A percentile compares a stretch with the other conserved stretches of the same genome.
These are phyloP conservation scores for Tulasnella sp. DNA, from an alignment of 768 basidiomycete species.

Conservation along the genomic window DNA sequence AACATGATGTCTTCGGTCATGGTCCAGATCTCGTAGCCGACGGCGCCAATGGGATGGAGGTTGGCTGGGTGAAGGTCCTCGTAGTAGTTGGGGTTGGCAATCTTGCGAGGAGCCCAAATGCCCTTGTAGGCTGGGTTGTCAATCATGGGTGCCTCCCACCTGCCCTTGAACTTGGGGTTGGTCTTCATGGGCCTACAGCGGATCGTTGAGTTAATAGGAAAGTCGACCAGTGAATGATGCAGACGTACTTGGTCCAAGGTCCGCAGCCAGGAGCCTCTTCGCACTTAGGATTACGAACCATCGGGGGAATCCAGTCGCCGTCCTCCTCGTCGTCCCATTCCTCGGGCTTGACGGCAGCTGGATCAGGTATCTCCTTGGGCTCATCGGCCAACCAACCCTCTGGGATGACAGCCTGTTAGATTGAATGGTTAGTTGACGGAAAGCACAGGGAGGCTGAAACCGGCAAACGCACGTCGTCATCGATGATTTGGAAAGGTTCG, in stretches of 20 bases:
- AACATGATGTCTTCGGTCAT: conserved; percentile 96
- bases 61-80: conserved; percentile 78
- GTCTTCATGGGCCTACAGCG: conserved; percentile 59
- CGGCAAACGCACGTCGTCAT: conserved; percentile 56
- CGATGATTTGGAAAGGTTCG: conserved; percentile 82
- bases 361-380: conserved; percentile 68
- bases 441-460: not conserved
- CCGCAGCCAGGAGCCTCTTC: conserved; percentile 87
- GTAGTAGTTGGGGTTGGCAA: conserved; percentile 82
- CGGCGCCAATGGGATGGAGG: conserved; percentile 83
- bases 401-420: conserved; percentile 45
- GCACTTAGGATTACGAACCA: conserved; percentile 83
- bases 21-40: conserved; percentile 98
- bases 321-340: conserved; percentile 99
- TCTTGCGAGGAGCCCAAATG: conserved; percentile 83
- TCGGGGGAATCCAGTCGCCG: conserved; percentile 94
- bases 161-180: conserved; percentile 96
- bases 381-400: conserved; percentile 95
- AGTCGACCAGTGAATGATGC: not conserved
- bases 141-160: conserved; percentile 90
- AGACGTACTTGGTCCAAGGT: conserved; percentile 69
- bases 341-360: conserved; percentile 92
- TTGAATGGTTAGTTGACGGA: not conserved
- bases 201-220: not conserved
- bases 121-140: conserved; percentile 98